Evolutionary conservation across 495 filamentous ascomycete species (phyloP).

Genomic region (Halenospora varia): DNA sequence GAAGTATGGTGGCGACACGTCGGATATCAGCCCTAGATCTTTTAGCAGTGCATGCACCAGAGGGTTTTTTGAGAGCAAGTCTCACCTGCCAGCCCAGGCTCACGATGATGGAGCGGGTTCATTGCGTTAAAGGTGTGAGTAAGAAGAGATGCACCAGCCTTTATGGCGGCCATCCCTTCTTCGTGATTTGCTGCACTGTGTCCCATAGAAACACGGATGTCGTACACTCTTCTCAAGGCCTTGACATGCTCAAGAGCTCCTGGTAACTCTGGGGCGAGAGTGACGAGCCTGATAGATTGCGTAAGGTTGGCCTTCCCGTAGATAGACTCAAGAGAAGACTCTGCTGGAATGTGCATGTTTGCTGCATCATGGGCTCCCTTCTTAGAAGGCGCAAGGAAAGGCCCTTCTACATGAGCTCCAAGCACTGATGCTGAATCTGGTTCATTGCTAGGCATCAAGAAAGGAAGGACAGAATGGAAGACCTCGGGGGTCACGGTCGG

Average conservation of each 20-base stretch:
- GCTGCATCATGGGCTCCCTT: conserved; percentile 55
- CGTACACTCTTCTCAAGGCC: conserved; percentile 35
- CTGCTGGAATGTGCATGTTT: conserved; percentile 45
- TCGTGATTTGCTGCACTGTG: conserved; percentile 61
- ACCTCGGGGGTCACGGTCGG: conserved; percentile 59
- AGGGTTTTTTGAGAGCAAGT: too few species aligned
- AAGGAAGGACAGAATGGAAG: conserved; percentile 56
- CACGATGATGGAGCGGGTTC: conserved; percentile 62
- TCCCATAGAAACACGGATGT: conserved; percentile 55
- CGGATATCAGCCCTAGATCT: conserved; percentile 20
- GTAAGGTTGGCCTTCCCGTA: conserved; percentile 52
- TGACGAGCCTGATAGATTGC: conserved; percentile 17
- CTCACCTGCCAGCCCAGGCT: conserved; percentile 59
- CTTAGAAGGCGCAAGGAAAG: conserved; percentile 55
- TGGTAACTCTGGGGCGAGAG: conserved; percentile 27
- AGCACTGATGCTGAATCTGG: conserved; percentile 56
- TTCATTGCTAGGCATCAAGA: conserved; percentile 48
- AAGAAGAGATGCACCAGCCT: conserved; percentile 56
- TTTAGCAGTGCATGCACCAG: too few species aligned
- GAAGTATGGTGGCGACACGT: conserved; percentile 47
- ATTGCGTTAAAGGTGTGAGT: conserved; percentile 71
- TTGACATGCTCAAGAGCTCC: conserved; percentile 48
- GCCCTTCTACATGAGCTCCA: conserved; percentile 64
- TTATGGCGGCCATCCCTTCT: conserved; percentile 47
- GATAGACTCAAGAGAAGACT: conserved; percentile 42